Evolutionary conservation across 352 stramenopile species (phyloP), one percentile per base, ranked within the genome.

Genomic region (Phytophthora chlamydospora): DNA sequence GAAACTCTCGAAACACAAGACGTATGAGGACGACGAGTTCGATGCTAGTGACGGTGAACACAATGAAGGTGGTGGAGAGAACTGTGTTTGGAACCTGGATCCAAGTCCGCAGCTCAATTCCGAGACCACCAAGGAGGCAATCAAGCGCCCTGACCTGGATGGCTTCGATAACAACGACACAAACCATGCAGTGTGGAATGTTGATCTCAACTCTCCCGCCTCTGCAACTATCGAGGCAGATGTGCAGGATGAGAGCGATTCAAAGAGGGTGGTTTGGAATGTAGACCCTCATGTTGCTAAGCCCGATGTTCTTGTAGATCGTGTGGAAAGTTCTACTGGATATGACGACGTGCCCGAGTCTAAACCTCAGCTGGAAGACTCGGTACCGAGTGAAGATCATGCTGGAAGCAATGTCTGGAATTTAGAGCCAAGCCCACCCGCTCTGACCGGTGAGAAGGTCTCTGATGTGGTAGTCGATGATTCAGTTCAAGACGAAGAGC

Each of bases 21-120:
- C 40, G 35, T 76, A 80, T 17, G 71, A 78, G 10, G 60, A 76
- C 4, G 68, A 80, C 7, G 49, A 71, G 13, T 83, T 83, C 40
- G 61, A 80, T 33, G 62, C 50, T 8, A 58, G 31, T 42, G 50
- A 42, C 6, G 51, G 55, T 13, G 58, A 54, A 27, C 31, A 11
- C 0, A 55, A 46, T 19, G 21, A 14, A 27, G 32, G 24, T 16
- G 24, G 13, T 21, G 35, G 24, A 21, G 13, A 45, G 7, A 17
- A 32, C 8, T 51, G 19, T 6, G 21, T 56, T 47, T 72, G 64
- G 64, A 72, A 72, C 21, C 4, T 59, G 34, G 51, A 65, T 48
- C 63, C 63, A 13, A 60, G 19, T 24, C 46, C 50, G 7, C 14
- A 44, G 2, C 33, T 27, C 2, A 42, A 34, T 13, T 10, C 40